Evolutionary conservation across 148 eudicot genomes (phyloP).

Genomic region (Beta vulgaris): DNA sequence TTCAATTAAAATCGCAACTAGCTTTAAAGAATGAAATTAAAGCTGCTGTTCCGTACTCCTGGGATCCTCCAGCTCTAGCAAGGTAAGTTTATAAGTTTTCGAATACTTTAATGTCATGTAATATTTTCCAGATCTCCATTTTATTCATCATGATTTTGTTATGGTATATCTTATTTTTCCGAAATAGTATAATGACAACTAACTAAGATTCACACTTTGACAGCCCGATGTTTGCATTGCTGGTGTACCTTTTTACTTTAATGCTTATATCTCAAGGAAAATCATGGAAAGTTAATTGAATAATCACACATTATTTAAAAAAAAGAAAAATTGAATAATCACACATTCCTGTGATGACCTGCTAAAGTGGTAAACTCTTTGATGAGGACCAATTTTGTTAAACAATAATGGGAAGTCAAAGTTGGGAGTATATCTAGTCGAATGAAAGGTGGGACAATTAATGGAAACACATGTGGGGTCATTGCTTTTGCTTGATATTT

Average conservation of each 20-base stretch:
- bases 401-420: no score
- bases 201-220: neutral
- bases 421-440: no score
- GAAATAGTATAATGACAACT: neutral
- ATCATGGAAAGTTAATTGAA: no score
- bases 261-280: no score
- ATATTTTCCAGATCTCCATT: neutral
- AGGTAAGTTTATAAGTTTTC: constrained; percentile 47
- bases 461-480: no score
- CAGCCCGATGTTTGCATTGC: neutral
- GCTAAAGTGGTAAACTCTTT: no score
- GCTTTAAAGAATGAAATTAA: constrained; percentile 69
- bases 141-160: neutral
- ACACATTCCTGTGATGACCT: no score
- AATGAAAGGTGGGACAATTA: no score
- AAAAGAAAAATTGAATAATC: no score
- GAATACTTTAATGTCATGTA: neutral
- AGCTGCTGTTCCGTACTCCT: constrained; percentile 81
- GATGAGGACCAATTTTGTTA: no score
- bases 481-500: no score
- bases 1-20: constrained; percentile 53
- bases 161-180: neutral
- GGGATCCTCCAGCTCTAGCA: constrained; percentile 98
- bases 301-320: no score
- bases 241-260: neutral